Percentiles rank a stretch among this genome's conserved stretches.
Conservation (phyloP, 2,329 filamentous ascomycete genomes). For the Penicillium expansum region DNA sequence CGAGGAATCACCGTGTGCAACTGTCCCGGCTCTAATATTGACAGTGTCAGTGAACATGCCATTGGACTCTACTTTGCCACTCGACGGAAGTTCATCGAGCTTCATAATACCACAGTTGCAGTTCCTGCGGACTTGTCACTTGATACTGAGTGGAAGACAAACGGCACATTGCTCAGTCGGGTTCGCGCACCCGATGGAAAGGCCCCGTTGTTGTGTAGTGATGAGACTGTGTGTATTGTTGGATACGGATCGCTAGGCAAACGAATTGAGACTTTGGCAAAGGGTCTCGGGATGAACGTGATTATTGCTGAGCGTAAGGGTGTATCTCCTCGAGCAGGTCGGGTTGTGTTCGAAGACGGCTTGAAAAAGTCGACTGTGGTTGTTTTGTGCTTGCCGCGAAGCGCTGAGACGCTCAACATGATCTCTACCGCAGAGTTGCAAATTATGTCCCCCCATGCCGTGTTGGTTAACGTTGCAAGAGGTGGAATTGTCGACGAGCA, state of each 20-base stretch:
- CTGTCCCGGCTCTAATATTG: constrained; percentile 48
- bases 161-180: constrained; percentile 33
- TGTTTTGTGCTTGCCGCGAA: constrained; percentile 30
- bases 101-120: constrained; percentile 33
- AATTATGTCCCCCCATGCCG: constrained; percentile 39
- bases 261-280: constrained; percentile 30
- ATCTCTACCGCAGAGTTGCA: constrained; percentile 41
- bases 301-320: constrained; percentile 49
- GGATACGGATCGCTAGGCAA: constrained; percentile 51
- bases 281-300: constrained; percentile 49
- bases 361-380: constrained; percentile 31
- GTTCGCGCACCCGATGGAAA: constrained; percentile 21
- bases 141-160: constrained; percentile 40
- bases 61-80: constrained; percentile 51
- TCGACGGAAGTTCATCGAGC: constrained; percentile 41
- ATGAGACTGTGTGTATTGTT: constrained; percentile 50
- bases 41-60: constrained; percentile 51
- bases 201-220: constrained; percentile 45
- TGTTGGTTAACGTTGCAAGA: constrained; percentile 50
- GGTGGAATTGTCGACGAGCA: constrained; percentile 52
- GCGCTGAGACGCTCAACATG: constrained; percentile 31
- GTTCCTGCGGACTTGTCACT: constrained; percentile 8
- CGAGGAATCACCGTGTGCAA: constrained; percentile 48
- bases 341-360: constrained; percentile 30
- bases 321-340: constrained; percentile 11